Conservation (phyloP, 176 grass and related monocot genomes). For the Zoysia pacifica region DNA sequence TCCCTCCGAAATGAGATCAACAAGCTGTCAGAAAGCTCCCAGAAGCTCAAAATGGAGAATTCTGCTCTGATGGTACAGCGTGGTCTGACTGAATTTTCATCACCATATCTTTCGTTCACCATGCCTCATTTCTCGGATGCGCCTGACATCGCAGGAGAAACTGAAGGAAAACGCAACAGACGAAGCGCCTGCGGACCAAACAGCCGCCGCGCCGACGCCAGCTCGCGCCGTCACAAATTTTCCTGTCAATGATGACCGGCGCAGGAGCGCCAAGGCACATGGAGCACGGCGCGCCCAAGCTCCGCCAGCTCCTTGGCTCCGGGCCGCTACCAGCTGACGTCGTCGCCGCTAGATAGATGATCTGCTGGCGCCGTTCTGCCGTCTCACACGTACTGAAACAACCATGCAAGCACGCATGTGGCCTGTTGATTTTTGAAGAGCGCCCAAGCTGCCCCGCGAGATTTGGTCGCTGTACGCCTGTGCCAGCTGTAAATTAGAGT, state of each 20-base stretch:
- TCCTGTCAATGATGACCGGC: slow-evolving; percentile 56
- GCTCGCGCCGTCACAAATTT: slow-evolving; percentile 44
- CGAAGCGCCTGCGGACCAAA: neutral
- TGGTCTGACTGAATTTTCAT: neutral
- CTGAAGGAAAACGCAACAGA: slow-evolving; percentile 12
- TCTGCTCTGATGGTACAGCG: slow-evolving; percentile 57
- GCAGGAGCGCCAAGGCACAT: slow-evolving; percentile 21
- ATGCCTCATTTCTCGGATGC: neutral
- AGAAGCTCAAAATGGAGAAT: slow-evolving; percentile 76
- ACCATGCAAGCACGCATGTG: slow-evolving; percentile 25
- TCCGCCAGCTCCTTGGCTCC: slow-evolving; percentile 59
- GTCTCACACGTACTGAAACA: neutral
- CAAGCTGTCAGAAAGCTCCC: slow-evolving; percentile 49
- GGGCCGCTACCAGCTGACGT: slow-evolving; percentile 38
- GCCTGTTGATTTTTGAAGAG: slow-evolving; percentile 36
- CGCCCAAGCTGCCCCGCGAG: slow-evolving; percentile 30
- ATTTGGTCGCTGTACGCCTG: slow-evolving; percentile 19
- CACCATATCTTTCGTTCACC: neutral
- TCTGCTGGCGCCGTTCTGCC: neutral
- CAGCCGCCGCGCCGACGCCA: neutral
- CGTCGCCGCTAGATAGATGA: slow-evolving; percentile 46
- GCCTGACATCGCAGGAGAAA: slow-evolving; percentile 32
- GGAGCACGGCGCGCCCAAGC: slow-evolving; percentile 40
- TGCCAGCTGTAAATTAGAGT: slow-evolving; percentile 27
- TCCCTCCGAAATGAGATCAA: slow-evolving; percentile 69